phyloP scores from a whole-genome alignment of 75 land plant genomes.

The Cryptomeria japonica region DNA sequence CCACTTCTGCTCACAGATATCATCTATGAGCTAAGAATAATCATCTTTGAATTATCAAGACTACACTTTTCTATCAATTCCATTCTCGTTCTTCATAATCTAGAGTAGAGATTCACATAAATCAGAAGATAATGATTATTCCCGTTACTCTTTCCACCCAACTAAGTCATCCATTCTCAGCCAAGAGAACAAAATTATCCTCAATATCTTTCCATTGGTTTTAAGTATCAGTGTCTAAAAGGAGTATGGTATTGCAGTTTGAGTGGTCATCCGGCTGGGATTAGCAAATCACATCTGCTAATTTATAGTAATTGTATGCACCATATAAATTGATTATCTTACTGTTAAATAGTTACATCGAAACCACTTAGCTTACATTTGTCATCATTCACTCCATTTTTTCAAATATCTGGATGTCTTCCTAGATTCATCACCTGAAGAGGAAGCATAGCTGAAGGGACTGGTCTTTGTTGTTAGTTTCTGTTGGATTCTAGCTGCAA shows the following conservation, averaged over 20 bases:
- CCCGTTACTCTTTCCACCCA: not conserved
- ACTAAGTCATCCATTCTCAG: not conserved
- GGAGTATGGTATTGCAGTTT: not conserved
- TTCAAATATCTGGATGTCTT: not conserved
- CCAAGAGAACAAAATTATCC: not conserved
- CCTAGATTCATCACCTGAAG: not conserved
- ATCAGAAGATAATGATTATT: not conserved
- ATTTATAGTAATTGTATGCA: too few species aligned
- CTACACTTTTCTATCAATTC: not conserved
- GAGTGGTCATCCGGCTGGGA: not conserved
- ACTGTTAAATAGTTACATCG: not conserved
- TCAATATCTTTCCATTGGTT: not conserved
- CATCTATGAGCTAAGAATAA: too few species aligned
- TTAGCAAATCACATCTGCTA: not conserved
- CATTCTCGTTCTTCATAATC: not conserved
- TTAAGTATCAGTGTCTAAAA: not conserved
- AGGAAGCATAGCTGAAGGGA: not conserved
- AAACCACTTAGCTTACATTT: too few species aligned
- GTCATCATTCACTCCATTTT: not conserved
- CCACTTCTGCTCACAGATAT: not conserved
- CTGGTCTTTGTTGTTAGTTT: not conserved
- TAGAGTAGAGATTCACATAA: not conserved
- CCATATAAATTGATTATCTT: not conserved
- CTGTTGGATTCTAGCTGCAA: not conserved
- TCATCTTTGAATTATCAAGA: not conserved